These are phyloP conservation scores for Nelumbo lutea DNA, from an alignment of 164 flowering plant genomes.

Conservation along the genomic window DNA sequence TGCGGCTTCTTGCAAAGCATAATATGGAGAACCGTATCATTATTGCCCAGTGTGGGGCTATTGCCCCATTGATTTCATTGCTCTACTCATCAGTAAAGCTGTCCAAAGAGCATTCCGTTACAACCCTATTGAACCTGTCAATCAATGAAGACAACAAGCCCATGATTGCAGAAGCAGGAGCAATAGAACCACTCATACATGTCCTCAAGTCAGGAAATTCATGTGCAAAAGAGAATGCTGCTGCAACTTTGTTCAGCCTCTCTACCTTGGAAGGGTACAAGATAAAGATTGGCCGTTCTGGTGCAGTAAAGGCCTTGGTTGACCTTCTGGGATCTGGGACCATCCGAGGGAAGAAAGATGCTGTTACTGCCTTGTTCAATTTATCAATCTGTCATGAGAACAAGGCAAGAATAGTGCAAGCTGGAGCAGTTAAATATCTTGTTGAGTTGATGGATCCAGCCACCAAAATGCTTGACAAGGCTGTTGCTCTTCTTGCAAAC, in stretches of 20 bases:
- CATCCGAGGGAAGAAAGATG: slow-evolving; percentile 90
- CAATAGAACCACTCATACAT: slow-evolving; percentile 77
- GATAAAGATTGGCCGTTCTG: slow-evolving; percentile 79
- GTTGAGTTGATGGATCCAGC: slow-evolving; percentile 62
- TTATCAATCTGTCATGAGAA: slow-evolving; percentile 86
- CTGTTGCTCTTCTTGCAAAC: slow-evolving; percentile 85
- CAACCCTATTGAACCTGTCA: slow-evolving; percentile 81
- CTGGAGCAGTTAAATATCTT: slow-evolving; percentile 82
- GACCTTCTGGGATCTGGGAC: slow-evolving; percentile 73
- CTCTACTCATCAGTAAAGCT: slow-evolving; percentile 45
- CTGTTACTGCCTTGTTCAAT: slow-evolving; percentile 90
- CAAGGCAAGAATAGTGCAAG: slow-evolving; percentile 85
- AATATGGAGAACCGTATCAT: slow-evolving; percentile 68
- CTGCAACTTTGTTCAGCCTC: slow-evolving; percentile 86
- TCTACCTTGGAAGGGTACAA: slow-evolving; percentile 73
- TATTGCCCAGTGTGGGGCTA: slow-evolving; percentile 73
- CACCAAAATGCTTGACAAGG: slow-evolving; percentile 77
- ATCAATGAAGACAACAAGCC: slow-evolving; percentile 66
- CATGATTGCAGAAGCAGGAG: slow-evolving; percentile 68
- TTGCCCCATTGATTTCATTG: slow-evolving; percentile 57
- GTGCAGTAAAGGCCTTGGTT: slow-evolving; percentile 75
- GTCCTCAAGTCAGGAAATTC: slow-evolving; percentile 64
- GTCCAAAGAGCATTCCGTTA: slow-evolving; percentile 87
- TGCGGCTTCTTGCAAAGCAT: slow-evolving; percentile 75
- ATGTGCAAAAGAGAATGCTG: slow-evolving; percentile 82